Percentiles rank a stretch among this genome's conserved stretches.
These are phyloP conservation scores for Aspergillus sclerotialis DNA, from an alignment of 2,329 filamentous ascomycete genomes.

Conservation along the genomic window DNA sequence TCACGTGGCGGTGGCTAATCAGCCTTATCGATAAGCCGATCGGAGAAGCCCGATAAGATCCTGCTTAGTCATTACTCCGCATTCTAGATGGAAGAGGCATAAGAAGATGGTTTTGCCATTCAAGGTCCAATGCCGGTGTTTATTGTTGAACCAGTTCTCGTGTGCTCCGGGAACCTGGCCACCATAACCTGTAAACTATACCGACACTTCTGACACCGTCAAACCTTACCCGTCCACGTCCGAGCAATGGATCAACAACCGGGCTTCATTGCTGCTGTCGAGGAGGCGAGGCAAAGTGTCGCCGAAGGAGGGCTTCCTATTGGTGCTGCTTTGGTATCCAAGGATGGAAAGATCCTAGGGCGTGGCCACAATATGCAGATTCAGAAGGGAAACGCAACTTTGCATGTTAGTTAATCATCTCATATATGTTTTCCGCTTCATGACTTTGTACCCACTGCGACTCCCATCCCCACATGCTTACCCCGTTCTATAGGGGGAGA, in stretches of 20 bases:
- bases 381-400: slow-evolving; percentile 62
- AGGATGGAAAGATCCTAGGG: slow-evolving; percentile 63
- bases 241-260: slow-evolving; percentile 33
- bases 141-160: too few relatives aligned
- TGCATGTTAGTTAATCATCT: slow-evolving; percentile 56
- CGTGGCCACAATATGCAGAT: slow-evolving; percentile 69
- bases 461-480: too few relatives aligned
- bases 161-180: too few relatives aligned
- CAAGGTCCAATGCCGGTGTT: too few relatives aligned
- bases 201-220: too few relatives aligned
- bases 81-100: not conserved
- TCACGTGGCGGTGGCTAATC: not conserved
- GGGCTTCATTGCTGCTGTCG: slow-evolving; percentile 52
- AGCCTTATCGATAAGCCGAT: slow-evolving; percentile 22
- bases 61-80: not conserved
- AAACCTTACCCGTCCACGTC: too few relatives aligned
- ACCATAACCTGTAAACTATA: too few relatives aligned
- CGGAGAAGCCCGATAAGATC: slow-evolving; percentile 8
- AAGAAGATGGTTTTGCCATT: too few relatives aligned
- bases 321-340: slow-evolving; percentile 57
- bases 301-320: slow-evolving; percentile 54
- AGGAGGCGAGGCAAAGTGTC: slow-evolving; percentile 49
- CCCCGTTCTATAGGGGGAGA: slow-evolving; percentile 62
- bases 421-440: too few relatives aligned
- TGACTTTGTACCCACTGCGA: too few relatives aligned